These are phyloP conservation scores for Diddensiella transvaalensis DNA, from an alignment of 805 yeast genomes.

Conservation along the genomic window DNA sequence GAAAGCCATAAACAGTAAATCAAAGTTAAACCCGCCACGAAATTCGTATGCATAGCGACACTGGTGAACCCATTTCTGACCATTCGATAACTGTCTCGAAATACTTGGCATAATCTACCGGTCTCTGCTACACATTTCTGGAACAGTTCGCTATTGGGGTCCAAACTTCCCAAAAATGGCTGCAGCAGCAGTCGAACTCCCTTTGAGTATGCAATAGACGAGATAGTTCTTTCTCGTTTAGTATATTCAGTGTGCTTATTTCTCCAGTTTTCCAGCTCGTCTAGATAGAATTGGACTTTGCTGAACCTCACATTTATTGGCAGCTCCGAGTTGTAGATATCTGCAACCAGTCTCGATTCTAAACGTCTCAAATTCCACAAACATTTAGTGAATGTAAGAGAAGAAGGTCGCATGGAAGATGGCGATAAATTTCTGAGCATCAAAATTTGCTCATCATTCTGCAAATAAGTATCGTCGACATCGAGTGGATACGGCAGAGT, in stretches of 20 bases:
- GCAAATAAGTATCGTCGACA: slow-evolving; percentile 21
- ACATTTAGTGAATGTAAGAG: slow-evolving; percentile 50
- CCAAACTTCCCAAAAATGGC: slow-evolving; percentile 59
- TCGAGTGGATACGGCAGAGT: slow-evolving; percentile 21
- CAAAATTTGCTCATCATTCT: slow-evolving; percentile 12
- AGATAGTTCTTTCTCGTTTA: slow-evolving; percentile 49
- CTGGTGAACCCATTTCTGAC: slow-evolving; percentile 63
- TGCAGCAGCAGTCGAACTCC: slow-evolving; percentile 59
- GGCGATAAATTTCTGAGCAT: slow-evolving; percentile 5
- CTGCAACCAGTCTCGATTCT: slow-evolving; percentile 57
- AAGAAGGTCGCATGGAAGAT: slow-evolving; percentile 15
- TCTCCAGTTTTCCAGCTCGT: slow-evolving; percentile 57
- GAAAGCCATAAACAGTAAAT: slow-evolving; percentile 66
- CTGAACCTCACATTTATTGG: slow-evolving; percentile 41
- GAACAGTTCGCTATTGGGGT: slow-evolving; percentile 58
- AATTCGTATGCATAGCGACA: slow-evolving; percentile 62
- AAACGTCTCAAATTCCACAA: slow-evolving; percentile 53
- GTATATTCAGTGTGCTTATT: slow-evolving; percentile 29
- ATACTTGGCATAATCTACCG: slow-evolving; percentile 63
- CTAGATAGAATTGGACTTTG: slow-evolving; percentile 49
- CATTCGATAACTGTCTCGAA: slow-evolving; percentile 59
- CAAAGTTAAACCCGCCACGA: slow-evolving; percentile 65
- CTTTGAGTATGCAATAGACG: slow-evolving; percentile 55
- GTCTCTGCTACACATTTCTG: slow-evolving; percentile 70
- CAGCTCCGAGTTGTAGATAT: slow-evolving; percentile 38